These are phyloP conservation scores for Strobilomyces dryophilus DNA, from an alignment of 768 basidiomycete species.

Conservation along the genomic window DNA sequence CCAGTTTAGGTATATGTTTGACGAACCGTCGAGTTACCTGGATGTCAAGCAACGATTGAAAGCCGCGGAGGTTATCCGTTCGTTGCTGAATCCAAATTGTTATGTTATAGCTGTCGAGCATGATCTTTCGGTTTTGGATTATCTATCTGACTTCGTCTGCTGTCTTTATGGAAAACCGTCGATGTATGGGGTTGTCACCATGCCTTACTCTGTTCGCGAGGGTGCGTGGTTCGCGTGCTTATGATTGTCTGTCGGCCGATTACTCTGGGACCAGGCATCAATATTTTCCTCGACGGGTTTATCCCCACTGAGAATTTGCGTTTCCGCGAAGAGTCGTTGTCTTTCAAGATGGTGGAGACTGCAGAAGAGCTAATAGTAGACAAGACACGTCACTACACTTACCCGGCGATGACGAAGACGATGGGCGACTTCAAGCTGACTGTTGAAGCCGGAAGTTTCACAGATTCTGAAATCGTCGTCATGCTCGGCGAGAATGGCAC, in stretches of 20 bases:
- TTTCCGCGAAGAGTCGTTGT: slow-evolving; percentile 92
- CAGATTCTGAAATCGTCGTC: slow-evolving; percentile 99
- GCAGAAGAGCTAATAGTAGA: slow-evolving; percentile 86
- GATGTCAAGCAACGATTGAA: slow-evolving; percentile 94
- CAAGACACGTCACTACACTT: slow-evolving; percentile 86
- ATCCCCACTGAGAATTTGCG: slow-evolving; percentile 98
- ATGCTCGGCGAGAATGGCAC: slow-evolving; percentile 99
- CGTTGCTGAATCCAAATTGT: slow-evolving; percentile 73
- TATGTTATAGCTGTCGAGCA: slow-evolving; percentile 99
- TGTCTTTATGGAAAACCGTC: slow-evolving; percentile 96
- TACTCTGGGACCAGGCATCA: slow-evolving; percentile 65
- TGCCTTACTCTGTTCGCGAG: slow-evolving; percentile 98
- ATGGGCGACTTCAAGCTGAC: slow-evolving; percentile 94
- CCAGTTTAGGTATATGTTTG: slow-evolving; percentile 86
- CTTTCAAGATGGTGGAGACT: slow-evolving; percentile 97
- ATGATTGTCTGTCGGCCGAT: slow-evolving; percentile 1
- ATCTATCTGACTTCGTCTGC: slow-evolving; percentile 97
- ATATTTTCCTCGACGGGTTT: slow-evolving; percentile 98
- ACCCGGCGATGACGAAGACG: slow-evolving; percentile 97
- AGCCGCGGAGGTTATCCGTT: slow-evolving; percentile 93
- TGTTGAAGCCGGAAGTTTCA: slow-evolving; percentile 85
- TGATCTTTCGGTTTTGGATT: slow-evolving; percentile 96
- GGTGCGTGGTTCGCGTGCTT: slow-evolving; percentile 42
- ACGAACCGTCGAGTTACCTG: slow-evolving; percentile 97
- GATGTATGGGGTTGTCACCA: slow-evolving; percentile 97